Evolutionary conservation across 768 basidiomycete genomes (phyloP).

Genomic region (Termitomyces sp.): DNA sequence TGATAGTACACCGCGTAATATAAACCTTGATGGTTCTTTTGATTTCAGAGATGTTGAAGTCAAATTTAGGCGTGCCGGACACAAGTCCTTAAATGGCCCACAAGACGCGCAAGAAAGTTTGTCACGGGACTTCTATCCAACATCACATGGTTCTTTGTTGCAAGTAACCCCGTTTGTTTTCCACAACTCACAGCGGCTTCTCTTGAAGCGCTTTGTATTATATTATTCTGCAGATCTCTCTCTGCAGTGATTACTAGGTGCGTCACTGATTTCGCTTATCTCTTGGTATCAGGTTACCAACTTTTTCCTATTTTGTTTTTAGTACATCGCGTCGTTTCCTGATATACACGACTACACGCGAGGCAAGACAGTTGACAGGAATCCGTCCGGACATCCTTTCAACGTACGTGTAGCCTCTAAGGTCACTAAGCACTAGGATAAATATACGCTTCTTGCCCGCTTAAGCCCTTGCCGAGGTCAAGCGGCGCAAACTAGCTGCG

Average conservation of each 20-base stretch:
- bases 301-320: neutral
- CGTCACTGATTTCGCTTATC: neutral
- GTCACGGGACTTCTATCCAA: conserved; percentile 1
- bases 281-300: neutral
- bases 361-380: neutral
- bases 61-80: no score
- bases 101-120: neutral
- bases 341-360: neutral
- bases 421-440: neutral
- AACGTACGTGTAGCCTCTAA: neutral
- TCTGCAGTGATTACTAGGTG: conserved; percentile 1
- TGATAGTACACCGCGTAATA: neutral
- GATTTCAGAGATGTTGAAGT: neutral
- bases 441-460: neutral
- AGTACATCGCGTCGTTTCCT: neutral
- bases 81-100: no score
- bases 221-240: neutral
- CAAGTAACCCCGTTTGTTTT: neutral
- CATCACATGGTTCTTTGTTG: conserved; percentile 10
- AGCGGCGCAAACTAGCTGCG: neutral
- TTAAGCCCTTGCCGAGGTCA: conserved; percentile 6
- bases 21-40: neutral
- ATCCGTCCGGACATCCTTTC: neutral
- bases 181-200: neutral
- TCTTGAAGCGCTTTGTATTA: neutral